A percentile compares a stretch with the other conserved stretches of the same genome.
Evolutionary conservation across 1,139 yeast genomes (phyloP).

Genomic region (Suhomyces atakaporum): DNA sequence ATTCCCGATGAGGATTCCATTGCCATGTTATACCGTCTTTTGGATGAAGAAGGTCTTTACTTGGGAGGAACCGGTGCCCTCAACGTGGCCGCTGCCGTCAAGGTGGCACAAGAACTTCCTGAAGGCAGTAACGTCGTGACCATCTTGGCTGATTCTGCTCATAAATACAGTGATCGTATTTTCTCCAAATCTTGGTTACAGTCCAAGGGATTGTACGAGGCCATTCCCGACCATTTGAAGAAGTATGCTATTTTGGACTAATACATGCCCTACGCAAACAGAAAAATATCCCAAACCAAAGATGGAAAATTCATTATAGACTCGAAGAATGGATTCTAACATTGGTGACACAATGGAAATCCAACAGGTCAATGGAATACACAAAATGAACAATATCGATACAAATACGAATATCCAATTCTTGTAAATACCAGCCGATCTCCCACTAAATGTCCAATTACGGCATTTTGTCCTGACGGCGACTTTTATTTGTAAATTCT

Average conservation of each 20-base stretch:
- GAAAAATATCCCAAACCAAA: too few relatives aligned
- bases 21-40: slow-evolving; percentile 74
- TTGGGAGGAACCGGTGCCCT: slow-evolving; percentile 88
- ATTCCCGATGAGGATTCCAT: slow-evolving; percentile 77
- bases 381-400: too few relatives aligned
- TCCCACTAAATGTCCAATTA: too few relatives aligned
- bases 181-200: slow-evolving; percentile 79
- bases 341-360: too few relatives aligned
- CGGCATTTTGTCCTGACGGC: too few relatives aligned
- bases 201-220: slow-evolving; percentile 62
- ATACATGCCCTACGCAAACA: too few relatives aligned
- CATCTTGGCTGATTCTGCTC: slow-evolving; percentile 83
- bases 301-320: too few relatives aligned
- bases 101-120: slow-evolving; percentile 74
- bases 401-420: too few relatives aligned
- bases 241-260: slow-evolving; percentile 57
- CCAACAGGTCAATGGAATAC: too few relatives aligned
- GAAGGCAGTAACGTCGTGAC: slow-evolving; percentile 84
- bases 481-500: too few relatives aligned
- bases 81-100: slow-evolving; percentile 79
- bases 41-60: slow-evolving; percentile 88
- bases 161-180: slow-evolving; percentile 78
- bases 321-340: too few relatives aligned
- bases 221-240: slow-evolving; percentile 67
- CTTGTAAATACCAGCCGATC: too few relatives aligned